Percentiles rank a stretch among this genome's conserved stretches.
phyloP scores from a whole-genome alignment of 2,329 filamentous ascomycete species.

The Exophiala mesophila region DNA sequence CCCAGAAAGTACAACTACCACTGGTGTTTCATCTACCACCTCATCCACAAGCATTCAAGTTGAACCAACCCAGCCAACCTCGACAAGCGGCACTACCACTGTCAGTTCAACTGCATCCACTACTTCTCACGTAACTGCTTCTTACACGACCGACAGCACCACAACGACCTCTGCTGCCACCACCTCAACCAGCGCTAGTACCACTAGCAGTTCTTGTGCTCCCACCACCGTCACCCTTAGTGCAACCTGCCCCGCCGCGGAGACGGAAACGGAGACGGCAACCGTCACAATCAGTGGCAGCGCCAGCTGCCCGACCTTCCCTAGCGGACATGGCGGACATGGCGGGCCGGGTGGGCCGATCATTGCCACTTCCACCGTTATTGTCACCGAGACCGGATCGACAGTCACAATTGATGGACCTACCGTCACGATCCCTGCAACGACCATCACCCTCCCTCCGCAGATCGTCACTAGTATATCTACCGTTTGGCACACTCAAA shows the following conservation, averaged over 20 bases:
- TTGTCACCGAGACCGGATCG: not conserved
- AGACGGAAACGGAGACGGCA: conserved; percentile 6
- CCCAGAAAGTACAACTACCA: too few relatives aligned
- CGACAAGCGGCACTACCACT: too few relatives aligned
- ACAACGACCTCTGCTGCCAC: not conserved
- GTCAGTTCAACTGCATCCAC: too few relatives aligned
- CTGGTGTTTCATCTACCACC: too few relatives aligned
- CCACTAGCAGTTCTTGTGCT: conserved; percentile 1
- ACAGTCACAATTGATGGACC: not conserved
- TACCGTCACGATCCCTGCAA: not conserved
- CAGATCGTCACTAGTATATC: not conserved
- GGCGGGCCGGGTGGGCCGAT: not conserved
- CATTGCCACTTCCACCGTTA: not conserved
- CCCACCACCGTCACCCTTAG: conserved; percentile 1
- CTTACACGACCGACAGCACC: conserved; percentile 1
- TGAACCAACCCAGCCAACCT: too few relatives aligned
- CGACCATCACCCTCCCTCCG: not conserved
- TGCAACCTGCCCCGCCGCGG: conserved; percentile 2
- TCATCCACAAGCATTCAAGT: too few relatives aligned
- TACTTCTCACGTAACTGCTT: too few relatives aligned
- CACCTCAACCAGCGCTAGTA: not conserved
- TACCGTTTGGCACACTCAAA: not conserved
- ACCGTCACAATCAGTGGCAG: conserved; percentile 7
- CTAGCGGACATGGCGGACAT: too few relatives aligned
- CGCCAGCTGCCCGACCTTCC: not conserved